Evolutionary conservation across 2,329 filamentous ascomycete species (phyloP).

Genomic region (Aspergillus hortae): DNA sequence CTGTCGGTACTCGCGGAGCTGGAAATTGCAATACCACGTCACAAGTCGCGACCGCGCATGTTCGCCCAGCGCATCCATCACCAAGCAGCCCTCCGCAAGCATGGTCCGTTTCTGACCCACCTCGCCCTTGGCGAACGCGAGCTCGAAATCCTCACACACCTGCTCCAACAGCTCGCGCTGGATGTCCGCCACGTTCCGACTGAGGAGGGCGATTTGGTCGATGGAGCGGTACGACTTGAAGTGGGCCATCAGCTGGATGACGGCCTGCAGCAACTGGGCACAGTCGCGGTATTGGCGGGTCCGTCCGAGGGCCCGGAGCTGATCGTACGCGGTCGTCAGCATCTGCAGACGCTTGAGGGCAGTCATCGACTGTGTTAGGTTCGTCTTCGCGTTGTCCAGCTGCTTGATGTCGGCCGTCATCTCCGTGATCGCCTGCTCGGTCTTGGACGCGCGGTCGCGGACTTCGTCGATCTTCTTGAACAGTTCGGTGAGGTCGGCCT

Average conservation of each 20-base stretch:
- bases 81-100: constrained; percentile 81
- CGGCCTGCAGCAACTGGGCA: constrained; percentile 86
- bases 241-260: constrained; percentile 95
- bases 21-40: constrained; percentile 98
- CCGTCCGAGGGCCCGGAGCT: constrained; percentile 77
- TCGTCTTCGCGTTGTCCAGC: constrained; percentile 92
- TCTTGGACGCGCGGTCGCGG: constrained; percentile 81
- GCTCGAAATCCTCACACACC: constrained; percentile 98
- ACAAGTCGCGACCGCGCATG: constrained; percentile 76
- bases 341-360: constrained; percentile 95
- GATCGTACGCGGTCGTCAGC: constrained; percentile 98
- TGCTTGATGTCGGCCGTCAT: constrained; percentile 99
- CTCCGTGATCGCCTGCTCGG: constrained; percentile 91
- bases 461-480: constrained; percentile 96
- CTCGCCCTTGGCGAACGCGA: constrained; percentile 87
- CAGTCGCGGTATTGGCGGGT: constrained; percentile 92
- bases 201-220: constrained; percentile 92
- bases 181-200: constrained; percentile 86
- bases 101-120: constrained; percentile 65
- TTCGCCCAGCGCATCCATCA: constrained; percentile 93
- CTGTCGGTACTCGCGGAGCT: constrained; percentile 89
- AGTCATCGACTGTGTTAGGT: constrained; percentile 95
- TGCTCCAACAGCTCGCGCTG: constrained; percentile 92
- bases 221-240: constrained; percentile 98
- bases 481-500: constrained; percentile 81